A percentile compares a stretch with the other conserved stretches of the same genome.
Conservation (phyloP, 768 basidiomycete species). For the Coprinopsis sp. region DNA sequence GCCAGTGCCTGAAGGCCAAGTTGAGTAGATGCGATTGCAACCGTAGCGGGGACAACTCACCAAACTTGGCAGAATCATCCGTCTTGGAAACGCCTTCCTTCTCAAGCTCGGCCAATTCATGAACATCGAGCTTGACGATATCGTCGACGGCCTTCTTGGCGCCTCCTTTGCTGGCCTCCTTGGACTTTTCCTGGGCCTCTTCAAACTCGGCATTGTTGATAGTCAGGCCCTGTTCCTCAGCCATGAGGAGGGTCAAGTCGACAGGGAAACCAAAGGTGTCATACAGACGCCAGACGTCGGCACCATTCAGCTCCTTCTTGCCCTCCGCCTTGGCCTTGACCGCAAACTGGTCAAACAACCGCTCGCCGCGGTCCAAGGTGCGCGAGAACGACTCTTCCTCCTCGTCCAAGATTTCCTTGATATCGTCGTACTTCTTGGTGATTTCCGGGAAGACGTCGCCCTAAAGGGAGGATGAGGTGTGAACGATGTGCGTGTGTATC, state of each 20-base stretch:
- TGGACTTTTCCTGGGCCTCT: constrained; percentile 79
- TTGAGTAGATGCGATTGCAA: not conserved
- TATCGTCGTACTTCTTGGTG: constrained; percentile 70
- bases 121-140: constrained; percentile 90
- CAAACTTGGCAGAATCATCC: constrained; percentile 87
- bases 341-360: constrained; percentile 88
- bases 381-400: constrained; percentile 97
- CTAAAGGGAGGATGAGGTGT: constrained; percentile 33
- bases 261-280: constrained; percentile 99
- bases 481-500: not conserved
- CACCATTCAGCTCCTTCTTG: constrained; percentile 68
- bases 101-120: constrained; percentile 86
- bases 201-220: constrained; percentile 90
- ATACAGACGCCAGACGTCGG: constrained; percentile 95
- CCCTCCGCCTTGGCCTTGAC: constrained; percentile 58
- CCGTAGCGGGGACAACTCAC: constrained; percentile 40
- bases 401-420: constrained; percentile 94
- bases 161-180: constrained; percentile 86
- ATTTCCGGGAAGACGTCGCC: constrained; percentile 91
- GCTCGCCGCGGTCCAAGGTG: constrained; percentile 96
- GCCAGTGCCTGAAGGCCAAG: constrained; percentile 56
- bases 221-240: constrained; percentile 80
- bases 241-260: constrained; percentile 95
- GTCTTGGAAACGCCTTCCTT: constrained; percentile 84
- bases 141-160: constrained; percentile 64